Evolutionary conservation across 2,329 filamentous ascomycete species (phyloP).

Genomic region (Cadophora gregata): DNA sequence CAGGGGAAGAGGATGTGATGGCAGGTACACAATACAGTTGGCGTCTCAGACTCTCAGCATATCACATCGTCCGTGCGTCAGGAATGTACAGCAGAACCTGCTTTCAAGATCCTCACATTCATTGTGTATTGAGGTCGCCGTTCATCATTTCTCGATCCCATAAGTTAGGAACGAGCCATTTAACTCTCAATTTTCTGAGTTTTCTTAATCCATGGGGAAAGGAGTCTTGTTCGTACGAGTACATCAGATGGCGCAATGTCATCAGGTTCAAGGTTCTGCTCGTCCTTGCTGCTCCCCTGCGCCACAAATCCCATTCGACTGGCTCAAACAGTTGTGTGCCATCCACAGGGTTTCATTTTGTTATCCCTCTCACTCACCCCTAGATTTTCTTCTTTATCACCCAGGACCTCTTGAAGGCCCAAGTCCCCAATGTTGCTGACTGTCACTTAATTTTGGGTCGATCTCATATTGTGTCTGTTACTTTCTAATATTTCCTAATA

Average conservation of each 20-base stretch:
- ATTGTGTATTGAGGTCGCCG: neutral
- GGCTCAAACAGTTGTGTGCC: conserved; percentile 29
- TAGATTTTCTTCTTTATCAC: conserved; percentile 13
- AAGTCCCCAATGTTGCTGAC: conserved; percentile 5
- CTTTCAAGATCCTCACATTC: neutral
- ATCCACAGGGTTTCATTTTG: conserved; percentile 28
- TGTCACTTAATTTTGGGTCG: conserved; percentile 1
- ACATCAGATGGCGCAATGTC: neutral
- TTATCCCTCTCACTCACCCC: conserved; percentile 12
- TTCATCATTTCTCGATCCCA: neutral
- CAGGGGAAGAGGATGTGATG: conserved; percentile 22
- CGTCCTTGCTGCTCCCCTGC: conserved; percentile 13
- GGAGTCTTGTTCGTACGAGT: neutral
- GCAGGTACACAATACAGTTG: conserved; percentile 14
- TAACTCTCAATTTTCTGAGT: neutral
- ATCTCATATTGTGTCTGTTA: neutral
- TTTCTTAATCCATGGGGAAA: neutral
- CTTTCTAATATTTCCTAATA: conserved; percentile 3
- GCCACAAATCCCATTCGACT: conserved; percentile 20
- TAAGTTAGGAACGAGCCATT: neutral
- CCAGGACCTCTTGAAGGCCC: conserved; percentile 14
- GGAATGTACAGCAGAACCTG: neutral
- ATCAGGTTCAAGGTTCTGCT: neutral
- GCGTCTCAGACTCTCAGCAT: conserved; percentile 29
- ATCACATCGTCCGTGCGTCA: conserved; percentile 25